Evolutionary conservation across 2,329 filamentous ascomycete genomes (phyloP), one percentile per base, ranked within the genome.

Genomic region (Penicillium brevicompactum): DNA sequence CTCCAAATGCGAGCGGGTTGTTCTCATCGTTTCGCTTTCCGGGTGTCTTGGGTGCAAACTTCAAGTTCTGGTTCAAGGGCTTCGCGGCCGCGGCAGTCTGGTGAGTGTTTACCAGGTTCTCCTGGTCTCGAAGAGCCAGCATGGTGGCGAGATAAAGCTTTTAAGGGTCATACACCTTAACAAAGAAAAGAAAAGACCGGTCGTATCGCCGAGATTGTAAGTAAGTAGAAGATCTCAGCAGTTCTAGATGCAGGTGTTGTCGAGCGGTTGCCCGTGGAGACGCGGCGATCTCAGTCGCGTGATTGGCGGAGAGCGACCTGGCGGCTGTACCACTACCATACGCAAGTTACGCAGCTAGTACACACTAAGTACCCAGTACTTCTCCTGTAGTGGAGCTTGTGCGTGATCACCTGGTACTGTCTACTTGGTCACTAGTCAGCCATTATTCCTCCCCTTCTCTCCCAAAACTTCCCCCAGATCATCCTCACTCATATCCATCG

Each of bases 1-100:
- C 91, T 49, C 83, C 84, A 57, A 85, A 78, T 0, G 72, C 79
- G 50, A 78, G 67, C 8, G 84, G 79, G n/a, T 83, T 85, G 75
- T 97, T 97, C 74, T 97, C 93, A 67, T 97, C 91, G 63, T 95
- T 90, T 5, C 92, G 96, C 76, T 95, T 96, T 8, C 86, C 89
- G 0, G 92, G 92, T 27, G 92, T 96, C 76, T 93, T 96, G 52
- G 90, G 85, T 56, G 81, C 79, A 49, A 87, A 75, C 77, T 81
- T 85, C 55, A 76, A 72, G 67, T 82, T 80, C 63, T 91, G 88
- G 69, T 87, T 87, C 63, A 88, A 76, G 47, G 85, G 86, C 74
- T 96, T 96, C 14, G 85, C 81, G 13, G 86, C 84, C 22, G 87
- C 86, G 47, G 81, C 84, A 57, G 86, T 83, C 70, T 92, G 90